These are phyloP conservation scores for Hansenula sp. DNA, from an alignment of 1,139 yeast genomes.

Conservation along the genomic window DNA sequence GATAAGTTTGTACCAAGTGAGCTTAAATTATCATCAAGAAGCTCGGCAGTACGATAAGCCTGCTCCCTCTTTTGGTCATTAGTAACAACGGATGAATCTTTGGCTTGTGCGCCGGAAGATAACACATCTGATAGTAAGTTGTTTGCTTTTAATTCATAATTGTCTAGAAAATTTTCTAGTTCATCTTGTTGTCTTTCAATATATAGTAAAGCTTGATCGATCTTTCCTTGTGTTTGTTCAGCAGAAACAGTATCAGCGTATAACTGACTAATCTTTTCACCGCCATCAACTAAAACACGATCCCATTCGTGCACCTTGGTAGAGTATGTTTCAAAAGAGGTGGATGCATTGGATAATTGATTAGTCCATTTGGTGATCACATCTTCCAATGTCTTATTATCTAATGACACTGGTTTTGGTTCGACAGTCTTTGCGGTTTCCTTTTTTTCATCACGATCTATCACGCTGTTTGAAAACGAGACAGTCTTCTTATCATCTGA, in stretches of 20 bases:
- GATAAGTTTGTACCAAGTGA: slow-evolving; percentile 71
- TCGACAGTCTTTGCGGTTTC: slow-evolving; percentile 41
- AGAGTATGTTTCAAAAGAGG: slow-evolving; percentile 76
- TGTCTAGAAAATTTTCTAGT: slow-evolving; percentile 74
- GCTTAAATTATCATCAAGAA: slow-evolving; percentile 78
- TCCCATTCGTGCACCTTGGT: slow-evolving; percentile 82
- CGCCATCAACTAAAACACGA: slow-evolving; percentile 74
- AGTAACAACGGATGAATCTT: slow-evolving; percentile 21
- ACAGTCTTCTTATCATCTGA: slow-evolving; percentile 24
- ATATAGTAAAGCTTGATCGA: slow-evolving; percentile 83
- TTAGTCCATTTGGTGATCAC: slow-evolving; percentile 90
- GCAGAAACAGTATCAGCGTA: slow-evolving; percentile 79
- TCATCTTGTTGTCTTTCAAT: slow-evolving; percentile 93
- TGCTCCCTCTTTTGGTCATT: slow-evolving; percentile 84
- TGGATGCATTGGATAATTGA: slow-evolving; percentile 70
- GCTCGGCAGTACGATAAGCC: slow-evolving; percentile 86
- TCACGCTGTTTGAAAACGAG: slow-evolving; percentile 17
- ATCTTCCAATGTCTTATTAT: slow-evolving; percentile 90
- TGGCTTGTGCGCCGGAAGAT: slow-evolving; percentile 28
- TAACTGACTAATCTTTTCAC: slow-evolving; percentile 76
- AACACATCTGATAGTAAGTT: slow-evolving; percentile 39
- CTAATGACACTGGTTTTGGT: slow-evolving; percentile 73
- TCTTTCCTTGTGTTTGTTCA: slow-evolving; percentile 77
- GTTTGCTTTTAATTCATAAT: slow-evolving; percentile 85
- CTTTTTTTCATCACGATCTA: slow-evolving; percentile 22